These are phyloP conservation scores for Porpolomopsis calyptriformis DNA, from an alignment of 768 basidiomycete genomes.

Conservation along the genomic window DNA sequence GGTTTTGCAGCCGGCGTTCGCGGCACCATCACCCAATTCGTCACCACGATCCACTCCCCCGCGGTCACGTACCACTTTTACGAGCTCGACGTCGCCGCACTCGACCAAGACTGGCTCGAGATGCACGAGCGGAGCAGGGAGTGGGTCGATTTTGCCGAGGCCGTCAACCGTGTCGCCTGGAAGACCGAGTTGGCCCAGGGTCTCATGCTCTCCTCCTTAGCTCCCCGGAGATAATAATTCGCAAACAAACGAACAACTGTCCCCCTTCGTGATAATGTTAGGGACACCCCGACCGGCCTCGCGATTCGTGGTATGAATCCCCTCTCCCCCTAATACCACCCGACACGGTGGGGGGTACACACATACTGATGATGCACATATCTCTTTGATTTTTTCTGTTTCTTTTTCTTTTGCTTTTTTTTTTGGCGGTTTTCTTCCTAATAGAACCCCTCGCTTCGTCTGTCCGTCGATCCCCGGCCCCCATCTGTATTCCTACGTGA, in stretches of 20 bases:
- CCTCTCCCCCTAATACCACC: no score
- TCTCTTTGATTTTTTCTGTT: no score
- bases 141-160: constrained; percentile 85
- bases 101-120: constrained; percentile 78
- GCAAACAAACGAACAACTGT: background rate
- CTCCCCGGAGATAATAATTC: constrained; percentile 35
- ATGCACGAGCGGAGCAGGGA: constrained; percentile 68
- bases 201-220: constrained; percentile 59
- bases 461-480: no score
- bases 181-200: constrained; percentile 78
- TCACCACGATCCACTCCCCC: constrained; percentile 70
- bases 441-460: no score
- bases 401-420: no score
- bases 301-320: no score
- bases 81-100: constrained; percentile 69
- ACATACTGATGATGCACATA: no score
- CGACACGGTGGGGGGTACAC: no score
- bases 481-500: no score
- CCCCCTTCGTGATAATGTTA: no score
- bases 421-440: no score
- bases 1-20: constrained; percentile 67
- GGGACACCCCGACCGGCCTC: no score
- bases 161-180: constrained; percentile 64
- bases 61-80: constrained; percentile 84
- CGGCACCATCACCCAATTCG: constrained; percentile 76